These are phyloP conservation scores for Eucalyptus guilfoylei DNA, from an alignment of 345 rosid species.

Conservation along the genomic window DNA sequence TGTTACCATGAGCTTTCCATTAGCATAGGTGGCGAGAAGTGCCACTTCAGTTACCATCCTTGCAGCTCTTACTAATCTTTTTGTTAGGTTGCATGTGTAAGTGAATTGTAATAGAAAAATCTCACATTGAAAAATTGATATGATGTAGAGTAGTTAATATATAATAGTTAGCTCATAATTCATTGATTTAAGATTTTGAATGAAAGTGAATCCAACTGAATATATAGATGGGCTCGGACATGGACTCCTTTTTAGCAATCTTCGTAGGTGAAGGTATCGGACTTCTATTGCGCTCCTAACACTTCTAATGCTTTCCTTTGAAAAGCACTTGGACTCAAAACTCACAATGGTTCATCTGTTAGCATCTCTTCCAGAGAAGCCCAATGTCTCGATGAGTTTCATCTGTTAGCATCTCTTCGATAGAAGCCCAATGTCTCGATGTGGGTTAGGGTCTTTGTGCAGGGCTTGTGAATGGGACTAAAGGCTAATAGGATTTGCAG, in stretches of 20 bases:
- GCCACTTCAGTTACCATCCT: too few relatives aligned
- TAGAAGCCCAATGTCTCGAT: neutral
- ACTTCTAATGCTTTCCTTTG: too few relatives aligned
- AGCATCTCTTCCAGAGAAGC: neutral
- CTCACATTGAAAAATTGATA: too few relatives aligned
- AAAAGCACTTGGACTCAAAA: too few relatives aligned
- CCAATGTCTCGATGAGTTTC: too few relatives aligned
- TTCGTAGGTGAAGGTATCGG: fast-evolving
- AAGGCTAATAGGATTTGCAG: neutral
- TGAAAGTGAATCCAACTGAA: fast-evolving
- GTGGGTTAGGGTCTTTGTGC: neutral
- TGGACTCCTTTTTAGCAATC: too few relatives aligned
- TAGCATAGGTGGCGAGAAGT: too few relatives aligned
- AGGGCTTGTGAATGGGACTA: neutral
- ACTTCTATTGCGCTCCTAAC: fast-evolving
- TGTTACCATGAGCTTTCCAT: too few relatives aligned
- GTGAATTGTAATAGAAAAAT: fast-evolving
- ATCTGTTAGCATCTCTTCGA: too few relatives aligned
- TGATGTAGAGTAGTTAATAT: fast-evolving
- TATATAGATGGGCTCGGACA: too few relatives aligned
- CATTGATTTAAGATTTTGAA: fast-evolving
- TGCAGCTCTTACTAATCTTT: fast-evolving
- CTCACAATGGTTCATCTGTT: neutral
- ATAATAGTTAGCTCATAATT: fast-evolving
- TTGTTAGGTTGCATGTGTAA: fast-evolving